Conservation (phyloP, 2,329 filamentous ascomycete species). For the Lizonia empirigonia region DNA sequence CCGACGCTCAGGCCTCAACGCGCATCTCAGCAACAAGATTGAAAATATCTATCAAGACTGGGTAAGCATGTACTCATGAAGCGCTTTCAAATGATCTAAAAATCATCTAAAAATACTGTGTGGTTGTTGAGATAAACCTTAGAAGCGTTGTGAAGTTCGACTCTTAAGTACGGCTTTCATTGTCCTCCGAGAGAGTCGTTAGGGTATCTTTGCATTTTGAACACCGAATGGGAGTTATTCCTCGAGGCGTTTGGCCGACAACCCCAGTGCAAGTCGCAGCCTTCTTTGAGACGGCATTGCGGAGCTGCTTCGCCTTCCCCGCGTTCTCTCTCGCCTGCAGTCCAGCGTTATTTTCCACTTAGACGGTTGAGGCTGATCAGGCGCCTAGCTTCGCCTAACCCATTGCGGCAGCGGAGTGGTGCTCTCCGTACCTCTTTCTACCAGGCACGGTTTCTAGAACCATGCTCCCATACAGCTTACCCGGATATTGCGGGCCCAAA, state of each 20-base stretch:
- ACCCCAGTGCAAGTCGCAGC: neutral
- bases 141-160: too few relatives aligned
- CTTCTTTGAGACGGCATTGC: conserved; percentile 1
- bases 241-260: neutral
- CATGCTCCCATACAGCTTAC: conserved; percentile 13
- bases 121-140: too few relatives aligned
- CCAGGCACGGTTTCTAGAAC: conserved; percentile 20
- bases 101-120: too few relatives aligned
- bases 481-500: conserved; percentile 21
- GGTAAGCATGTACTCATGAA: too few relatives aligned
- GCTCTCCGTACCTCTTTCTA: conserved; percentile 4
- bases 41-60: too few relatives aligned
- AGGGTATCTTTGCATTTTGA: conserved; percentile 1
- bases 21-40: too few relatives aligned
- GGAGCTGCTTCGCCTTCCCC: conserved; percentile 2
- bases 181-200: too few relatives aligned
- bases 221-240: conserved; percentile 1
- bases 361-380: conserved; percentile 8
- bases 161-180: too few relatives aligned
- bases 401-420: conserved; percentile 3
- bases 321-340: neutral
- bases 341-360: neutral
- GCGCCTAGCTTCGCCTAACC: conserved; percentile 3
- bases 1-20: too few relatives aligned
- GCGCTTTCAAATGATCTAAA: too few relatives aligned